Conservation (phyloP, 371 early-diverging fungal genomes). For the Dichotomocladium elegans region DNA sequence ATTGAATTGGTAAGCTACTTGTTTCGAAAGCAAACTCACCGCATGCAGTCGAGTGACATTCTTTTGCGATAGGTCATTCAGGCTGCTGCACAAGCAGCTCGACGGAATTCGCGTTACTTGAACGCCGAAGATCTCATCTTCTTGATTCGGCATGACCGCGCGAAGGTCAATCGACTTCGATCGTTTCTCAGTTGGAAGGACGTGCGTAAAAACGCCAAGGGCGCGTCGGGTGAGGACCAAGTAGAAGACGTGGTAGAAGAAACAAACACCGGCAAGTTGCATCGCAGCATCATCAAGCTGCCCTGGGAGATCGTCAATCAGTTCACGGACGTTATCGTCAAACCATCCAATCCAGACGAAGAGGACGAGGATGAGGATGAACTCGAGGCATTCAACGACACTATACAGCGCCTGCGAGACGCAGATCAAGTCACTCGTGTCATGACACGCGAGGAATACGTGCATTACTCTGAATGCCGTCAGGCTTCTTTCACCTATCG, state of each 20-base stretch:
- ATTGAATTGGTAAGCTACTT: slow-evolving; percentile 82
- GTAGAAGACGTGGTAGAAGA: slow-evolving; percentile 72
- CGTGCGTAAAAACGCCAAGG: slow-evolving; percentile 88
- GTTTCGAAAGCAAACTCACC: too few relatives aligned
- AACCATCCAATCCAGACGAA: slow-evolving; percentile 59
- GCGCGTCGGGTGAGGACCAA: slow-evolving; percentile 56
- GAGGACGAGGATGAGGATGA: slow-evolving; percentile 84
- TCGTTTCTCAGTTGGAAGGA: slow-evolving; percentile 95
- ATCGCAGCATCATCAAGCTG: slow-evolving; percentile 78
- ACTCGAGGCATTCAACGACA: slow-evolving; percentile 83
- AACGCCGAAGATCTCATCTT: slow-evolving; percentile 95
- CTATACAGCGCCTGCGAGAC: slow-evolving; percentile 69
- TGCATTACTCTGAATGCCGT: slow-evolving; percentile 96
- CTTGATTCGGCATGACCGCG: slow-evolving; percentile 91
- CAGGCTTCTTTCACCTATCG: slow-evolving; percentile 97
- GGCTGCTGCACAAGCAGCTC: slow-evolving; percentile 82
- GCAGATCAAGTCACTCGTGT: slow-evolving; percentile 91
- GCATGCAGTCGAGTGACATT: too few relatives aligned
- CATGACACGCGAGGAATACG: slow-evolving; percentile 98
- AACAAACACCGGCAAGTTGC: slow-evolving; percentile 58
- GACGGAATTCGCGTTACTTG: slow-evolving; percentile 78
- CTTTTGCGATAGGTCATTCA: slow-evolving; percentile 71
- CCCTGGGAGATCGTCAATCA: slow-evolving; percentile 88
- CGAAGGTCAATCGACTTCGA: slow-evolving; percentile 86
- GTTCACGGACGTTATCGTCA: slow-evolving; percentile 64